Evolutionary conservation across 2,329 filamentous ascomycete genomes (phyloP).

Genomic region (Didymella exigua): DNA sequence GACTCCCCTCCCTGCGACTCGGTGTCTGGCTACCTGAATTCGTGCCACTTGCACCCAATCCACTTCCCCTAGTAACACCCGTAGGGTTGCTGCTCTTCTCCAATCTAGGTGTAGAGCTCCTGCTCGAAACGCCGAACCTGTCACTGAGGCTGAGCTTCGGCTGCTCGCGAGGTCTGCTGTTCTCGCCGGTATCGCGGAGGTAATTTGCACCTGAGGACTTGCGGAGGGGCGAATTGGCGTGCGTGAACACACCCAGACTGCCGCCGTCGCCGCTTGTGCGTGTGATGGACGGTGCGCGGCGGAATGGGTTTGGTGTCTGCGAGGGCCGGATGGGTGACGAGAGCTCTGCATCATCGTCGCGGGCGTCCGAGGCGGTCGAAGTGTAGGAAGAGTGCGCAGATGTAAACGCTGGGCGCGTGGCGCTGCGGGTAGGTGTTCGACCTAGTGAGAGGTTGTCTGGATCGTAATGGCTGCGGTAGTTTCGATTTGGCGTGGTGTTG

Average conservation of each 20-base stretch:
- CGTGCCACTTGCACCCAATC: constrained; percentile 11
- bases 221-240: constrained; percentile 81
- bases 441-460: constrained; percentile 58
- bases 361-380: constrained; percentile 46
- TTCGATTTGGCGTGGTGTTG: constrained; percentile 80
- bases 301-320: constrained; percentile 55
- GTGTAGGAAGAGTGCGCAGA: constrained; percentile 44
- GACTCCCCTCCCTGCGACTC: constrained; percentile 47
- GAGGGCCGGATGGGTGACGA: constrained; percentile 56
- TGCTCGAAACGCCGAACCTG: constrained; percentile 10
- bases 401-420: constrained; percentile 26
- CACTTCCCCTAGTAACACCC: constrained; percentile 29
- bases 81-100: constrained; percentile 18
- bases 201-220: constrained; percentile 71
- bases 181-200: constrained; percentile 37
- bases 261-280: constrained; percentile 68
- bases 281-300: constrained; percentile 58
- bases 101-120: constrained; percentile 10
- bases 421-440: constrained; percentile 24
- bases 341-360: constrained; percentile 46
- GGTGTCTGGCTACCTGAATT: constrained; percentile 26
- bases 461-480: constrained; percentile 75
- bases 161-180: background rate
- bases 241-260: constrained; percentile 78
- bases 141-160: constrained; percentile 13